phyloP scores from a whole-genome alignment of 805 yeast genomes.

The Blastobotrys attinorum region DNA sequence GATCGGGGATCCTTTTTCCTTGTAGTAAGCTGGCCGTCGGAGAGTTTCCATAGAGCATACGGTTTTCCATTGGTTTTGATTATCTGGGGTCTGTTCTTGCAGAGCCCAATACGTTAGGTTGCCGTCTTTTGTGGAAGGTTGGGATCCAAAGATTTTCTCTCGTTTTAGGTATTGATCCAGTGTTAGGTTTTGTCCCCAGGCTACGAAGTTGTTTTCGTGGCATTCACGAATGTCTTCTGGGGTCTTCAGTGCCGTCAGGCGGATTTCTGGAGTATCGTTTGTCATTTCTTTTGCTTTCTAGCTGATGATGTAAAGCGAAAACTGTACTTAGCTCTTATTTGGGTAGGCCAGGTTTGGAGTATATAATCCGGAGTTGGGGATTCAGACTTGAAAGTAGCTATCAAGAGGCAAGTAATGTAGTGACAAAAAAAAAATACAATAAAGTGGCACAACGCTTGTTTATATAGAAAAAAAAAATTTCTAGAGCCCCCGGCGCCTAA shows the following conservation, averaged over 20 bases:
- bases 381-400: too few species aligned
- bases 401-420: too few species aligned
- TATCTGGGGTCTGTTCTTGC: conserved; percentile 21
- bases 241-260: conserved; percentile 12
- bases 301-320: too few species aligned
- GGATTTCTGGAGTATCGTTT: neutral
- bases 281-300: too few species aligned
- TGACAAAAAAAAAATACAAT: too few species aligned
- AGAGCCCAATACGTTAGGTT: conserved; percentile 24
- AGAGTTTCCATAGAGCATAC: conserved; percentile 41
- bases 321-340: too few species aligned
- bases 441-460: too few species aligned
- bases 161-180: conserved; percentile 21
- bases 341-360: too few species aligned
- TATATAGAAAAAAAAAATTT: too few species aligned
- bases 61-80: conserved; percentile 23
- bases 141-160: conserved; percentile 18
- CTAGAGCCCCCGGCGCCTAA: too few species aligned
- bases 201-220: conserved; percentile 16
- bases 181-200: conserved; percentile 24
- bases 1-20: conserved; percentile 16
- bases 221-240: conserved; percentile 12
- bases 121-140: conserved; percentile 12
- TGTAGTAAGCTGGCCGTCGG: conserved; percentile 30
- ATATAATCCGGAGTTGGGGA: too few species aligned